Conservation (phyloP, 179 eudicot genomes). For the Pouteria campechiana region DNA sequence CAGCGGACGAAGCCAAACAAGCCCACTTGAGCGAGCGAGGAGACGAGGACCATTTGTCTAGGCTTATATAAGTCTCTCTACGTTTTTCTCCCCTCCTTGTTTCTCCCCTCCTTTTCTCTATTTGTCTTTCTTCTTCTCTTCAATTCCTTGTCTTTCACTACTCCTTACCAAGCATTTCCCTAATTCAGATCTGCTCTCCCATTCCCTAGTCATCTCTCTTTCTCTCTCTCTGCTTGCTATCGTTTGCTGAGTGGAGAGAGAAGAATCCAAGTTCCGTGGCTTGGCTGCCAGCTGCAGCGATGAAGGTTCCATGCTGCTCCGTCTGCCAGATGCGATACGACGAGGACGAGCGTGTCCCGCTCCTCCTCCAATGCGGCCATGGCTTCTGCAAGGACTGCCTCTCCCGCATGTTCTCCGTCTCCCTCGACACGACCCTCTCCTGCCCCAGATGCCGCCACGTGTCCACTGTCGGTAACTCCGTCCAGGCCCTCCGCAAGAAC, state of each 20-base stretch:
- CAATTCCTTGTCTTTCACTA: too few species aligned
- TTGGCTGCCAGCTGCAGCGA: slow-evolving; percentile 2
- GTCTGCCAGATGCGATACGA: slow-evolving; percentile 75
- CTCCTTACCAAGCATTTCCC: too few species aligned
- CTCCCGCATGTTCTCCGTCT: slow-evolving; percentile 56
- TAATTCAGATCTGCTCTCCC: too few species aligned
- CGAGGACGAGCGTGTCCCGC: slow-evolving; percentile 70
- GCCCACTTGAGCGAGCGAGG: too few species aligned
- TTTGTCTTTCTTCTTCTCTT: too few species aligned
- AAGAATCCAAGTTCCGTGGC: background rate
- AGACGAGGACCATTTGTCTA: too few species aligned
- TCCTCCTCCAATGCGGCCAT: slow-evolving; percentile 88
- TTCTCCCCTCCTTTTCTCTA: too few species aligned
- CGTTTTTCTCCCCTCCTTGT: too few species aligned
- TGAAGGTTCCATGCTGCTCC: slow-evolving; percentile 81
- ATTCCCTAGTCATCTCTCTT: too few species aligned
- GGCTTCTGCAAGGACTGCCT: slow-evolving; percentile 91
- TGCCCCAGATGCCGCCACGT: slow-evolving; percentile 96
- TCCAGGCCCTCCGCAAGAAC: slow-evolving; percentile 63
- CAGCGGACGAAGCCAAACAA: too few species aligned
- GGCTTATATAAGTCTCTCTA: too few species aligned
- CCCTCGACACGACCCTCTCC: slow-evolving; percentile 51
- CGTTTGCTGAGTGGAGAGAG: background rate
- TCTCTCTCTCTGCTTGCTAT: too few species aligned
- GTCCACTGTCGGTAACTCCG: slow-evolving; percentile 84